Percentiles rank a stretch among this genome's conserved stretches.
phyloP scores from a whole-genome alignment of 2,329 filamentous ascomycete species.

The Paecilomyces sp. region DNA sequence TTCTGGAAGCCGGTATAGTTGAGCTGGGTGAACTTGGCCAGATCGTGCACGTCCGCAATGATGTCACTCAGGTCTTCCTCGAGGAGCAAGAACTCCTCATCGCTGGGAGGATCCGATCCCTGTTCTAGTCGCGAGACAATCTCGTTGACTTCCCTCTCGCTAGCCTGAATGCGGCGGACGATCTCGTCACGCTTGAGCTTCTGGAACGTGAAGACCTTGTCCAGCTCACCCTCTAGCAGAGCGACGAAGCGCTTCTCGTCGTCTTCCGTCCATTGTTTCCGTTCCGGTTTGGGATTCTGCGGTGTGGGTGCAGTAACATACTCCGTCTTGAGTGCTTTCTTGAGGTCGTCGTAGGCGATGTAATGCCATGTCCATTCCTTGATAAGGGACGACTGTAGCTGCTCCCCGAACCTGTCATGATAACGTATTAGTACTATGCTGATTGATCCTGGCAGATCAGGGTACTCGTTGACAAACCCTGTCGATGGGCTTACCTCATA shows the following conservation, averaged over 20 bases:
- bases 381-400: constrained; percentile 91
- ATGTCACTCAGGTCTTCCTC: constrained; percentile 96
- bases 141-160: constrained; percentile 82
- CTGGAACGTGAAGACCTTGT: constrained; percentile 97
- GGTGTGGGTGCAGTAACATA: constrained; percentile 48
- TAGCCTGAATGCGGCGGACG: constrained; percentile 76
- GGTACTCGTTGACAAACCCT: not conserved
- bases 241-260: constrained; percentile 85
- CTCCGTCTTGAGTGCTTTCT: constrained; percentile 72
- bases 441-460: not conserved
- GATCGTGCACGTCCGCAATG: constrained; percentile 95
- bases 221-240: constrained; percentile 81
- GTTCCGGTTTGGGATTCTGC: constrained; percentile 41
- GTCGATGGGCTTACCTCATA: not conserved
- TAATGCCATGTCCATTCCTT: constrained; percentile 98
- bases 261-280: constrained; percentile 76
- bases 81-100: constrained; percentile 88
- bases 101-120: constrained; percentile 55
- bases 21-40: constrained; percentile 95
- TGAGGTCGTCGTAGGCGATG: constrained; percentile 90
- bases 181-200: constrained; percentile 97
- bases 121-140: constrained; percentile 67
- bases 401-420: constrained; percentile 72
- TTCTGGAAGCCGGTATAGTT: constrained; percentile 99
- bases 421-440: not conserved